phyloP scores from a whole-genome alignment of 768 basidiomycete species.

The Gymnopilus junonius region DNA sequence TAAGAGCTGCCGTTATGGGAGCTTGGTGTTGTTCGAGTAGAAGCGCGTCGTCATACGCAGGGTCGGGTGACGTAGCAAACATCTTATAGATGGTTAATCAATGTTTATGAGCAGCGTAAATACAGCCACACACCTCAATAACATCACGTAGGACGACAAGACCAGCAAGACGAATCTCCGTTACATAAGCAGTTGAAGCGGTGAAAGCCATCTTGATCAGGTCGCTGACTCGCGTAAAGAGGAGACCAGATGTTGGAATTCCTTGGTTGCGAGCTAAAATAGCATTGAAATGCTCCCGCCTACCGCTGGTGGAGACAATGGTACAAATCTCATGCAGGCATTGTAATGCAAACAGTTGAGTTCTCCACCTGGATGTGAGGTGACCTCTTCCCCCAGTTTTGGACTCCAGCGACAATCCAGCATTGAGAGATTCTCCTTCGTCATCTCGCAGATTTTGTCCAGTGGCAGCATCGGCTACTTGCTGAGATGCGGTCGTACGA shows the following conservation, averaged over 20 bases:
- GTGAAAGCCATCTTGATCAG: conserved; percentile 98
- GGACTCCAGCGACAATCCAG: conserved; percentile 51
- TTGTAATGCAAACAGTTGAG: conserved; percentile 91
- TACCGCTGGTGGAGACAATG: conserved; percentile 71
- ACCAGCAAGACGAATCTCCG: conserved; percentile 92
- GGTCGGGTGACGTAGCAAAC: conserved; percentile 87
- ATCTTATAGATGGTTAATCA: conserved; percentile 51
- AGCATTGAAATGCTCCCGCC: conserved; percentile 85
- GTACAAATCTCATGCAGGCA: conserved; percentile 90
- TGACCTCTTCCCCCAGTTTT: conserved; percentile 38
- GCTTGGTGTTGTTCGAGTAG: conserved; percentile 98
- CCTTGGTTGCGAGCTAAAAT: conserved; percentile 67
- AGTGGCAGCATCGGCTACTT: conserved; percentile 66
- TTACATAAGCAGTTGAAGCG: conserved; percentile 94
- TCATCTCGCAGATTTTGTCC: conserved; percentile 73
- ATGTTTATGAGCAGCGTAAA: background rate
- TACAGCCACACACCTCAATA: conserved; percentile 65
- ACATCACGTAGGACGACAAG: conserved; percentile 89
- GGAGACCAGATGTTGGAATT: conserved; percentile 57
- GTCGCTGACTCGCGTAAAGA: conserved; percentile 88
- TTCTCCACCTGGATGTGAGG: conserved; percentile 89
- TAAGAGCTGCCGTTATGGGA: conserved; percentile 95
- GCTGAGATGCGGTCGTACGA: conserved; percentile 84
- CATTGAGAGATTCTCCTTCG: conserved; percentile 90
- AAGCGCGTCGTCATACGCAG: conserved; percentile 88